Evolutionary conservation across 2,329 filamentous ascomycete genomes (phyloP), one percentile per base, ranked within the genome.

Genomic region (Fusarium sp.): DNA sequence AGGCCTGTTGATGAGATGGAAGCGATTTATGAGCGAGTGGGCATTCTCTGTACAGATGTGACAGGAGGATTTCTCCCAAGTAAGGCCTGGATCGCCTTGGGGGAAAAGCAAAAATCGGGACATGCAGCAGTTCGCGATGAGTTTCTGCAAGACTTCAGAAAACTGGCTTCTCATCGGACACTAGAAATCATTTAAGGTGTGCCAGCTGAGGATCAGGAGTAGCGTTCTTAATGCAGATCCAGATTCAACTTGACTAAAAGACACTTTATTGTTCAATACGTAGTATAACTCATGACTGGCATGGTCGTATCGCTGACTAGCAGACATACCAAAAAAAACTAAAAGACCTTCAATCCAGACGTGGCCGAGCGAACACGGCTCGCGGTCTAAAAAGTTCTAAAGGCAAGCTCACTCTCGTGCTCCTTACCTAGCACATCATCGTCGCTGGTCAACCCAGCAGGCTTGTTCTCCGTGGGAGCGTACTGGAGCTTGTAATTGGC

Each of bases 321-420:
- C 42, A 47, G 22, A 47, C 0, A 47, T 27, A 18, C 8, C 5
- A 40, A n/a, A 5, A n/a, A 5, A 5, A 27, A 25, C 14, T 25
- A 16, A 16, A 9, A 10, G 3, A 29, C 2, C 2, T 14, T n/a
- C 16, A 0, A 4, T 29, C 22, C 9, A 52, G 25, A 7, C 27
- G 4, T 3, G 10, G 5, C 18, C 0, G 10, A 13, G 25, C 1
- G 3, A 27, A 18, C 14, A 27, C 10, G 16, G 1, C 4, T 4
- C 13, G 11, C 6, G 42, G 7, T 5, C 82, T 81, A 2, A 84
- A 81, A 61, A 0, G 11, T 35, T 22, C 52, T 57, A 14, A 57
- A 57, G 6, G 7, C 13, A 8, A 22, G 31, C 29, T 57, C 9
- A 11, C 14, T 22, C 8, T 57, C 16, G 4, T 16, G 52, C 4